phyloP scores from a whole-genome alignment of 2,329 filamentous ascomycete genomes.

The Xylogone sp. region DNA sequence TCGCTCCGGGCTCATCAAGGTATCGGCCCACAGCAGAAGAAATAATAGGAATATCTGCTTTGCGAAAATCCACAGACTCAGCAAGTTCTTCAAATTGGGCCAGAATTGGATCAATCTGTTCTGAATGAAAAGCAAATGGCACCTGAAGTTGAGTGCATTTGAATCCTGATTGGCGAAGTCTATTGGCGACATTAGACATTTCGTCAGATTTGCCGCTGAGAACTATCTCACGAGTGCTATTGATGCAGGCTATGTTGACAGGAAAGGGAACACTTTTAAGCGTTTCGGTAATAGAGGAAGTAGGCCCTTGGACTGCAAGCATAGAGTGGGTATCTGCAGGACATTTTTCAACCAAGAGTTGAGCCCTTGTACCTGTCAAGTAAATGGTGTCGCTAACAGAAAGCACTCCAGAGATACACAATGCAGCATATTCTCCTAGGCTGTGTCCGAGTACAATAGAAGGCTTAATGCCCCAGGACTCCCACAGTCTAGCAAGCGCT shows the following conservation, averaged over 20 bases:
- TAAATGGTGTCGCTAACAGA: slow-evolving; percentile 70
- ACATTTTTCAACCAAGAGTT: slow-evolving; percentile 62
- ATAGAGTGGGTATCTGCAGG: slow-evolving; percentile 63
- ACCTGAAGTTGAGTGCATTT: slow-evolving; percentile 62
- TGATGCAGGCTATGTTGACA: slow-evolving; percentile 63
- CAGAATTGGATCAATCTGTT: slow-evolving; percentile 60
- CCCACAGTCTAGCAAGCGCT: slow-evolving; percentile 53
- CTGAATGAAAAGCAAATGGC: slow-evolving; percentile 66
- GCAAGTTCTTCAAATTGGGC: slow-evolving; percentile 55
- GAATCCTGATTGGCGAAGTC: slow-evolving; percentile 48
- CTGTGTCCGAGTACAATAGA: slow-evolving; percentile 59
- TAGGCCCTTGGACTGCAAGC: slow-evolving; percentile 46
- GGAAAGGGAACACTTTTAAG: slow-evolving; percentile 46
- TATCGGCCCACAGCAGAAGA: slow-evolving; percentile 64
- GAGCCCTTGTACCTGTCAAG: slow-evolving; percentile 66
- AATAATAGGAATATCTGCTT: slow-evolving; percentile 58
- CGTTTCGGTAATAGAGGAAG: slow-evolving; percentile 35
- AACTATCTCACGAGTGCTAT: slow-evolving; percentile 71
- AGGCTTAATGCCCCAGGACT: slow-evolving; percentile 51
- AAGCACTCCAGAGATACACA: slow-evolving; percentile 67
- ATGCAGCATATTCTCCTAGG: slow-evolving; percentile 70
- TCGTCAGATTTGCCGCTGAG: slow-evolving; percentile 54
- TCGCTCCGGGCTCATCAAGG: slow-evolving; percentile 50
- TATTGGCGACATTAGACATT: slow-evolving; percentile 45
- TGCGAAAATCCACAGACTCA: slow-evolving; percentile 48